Conservation (phyloP, 371 early-diverging fungal genomes). For the Nematocida sp. region DNA sequence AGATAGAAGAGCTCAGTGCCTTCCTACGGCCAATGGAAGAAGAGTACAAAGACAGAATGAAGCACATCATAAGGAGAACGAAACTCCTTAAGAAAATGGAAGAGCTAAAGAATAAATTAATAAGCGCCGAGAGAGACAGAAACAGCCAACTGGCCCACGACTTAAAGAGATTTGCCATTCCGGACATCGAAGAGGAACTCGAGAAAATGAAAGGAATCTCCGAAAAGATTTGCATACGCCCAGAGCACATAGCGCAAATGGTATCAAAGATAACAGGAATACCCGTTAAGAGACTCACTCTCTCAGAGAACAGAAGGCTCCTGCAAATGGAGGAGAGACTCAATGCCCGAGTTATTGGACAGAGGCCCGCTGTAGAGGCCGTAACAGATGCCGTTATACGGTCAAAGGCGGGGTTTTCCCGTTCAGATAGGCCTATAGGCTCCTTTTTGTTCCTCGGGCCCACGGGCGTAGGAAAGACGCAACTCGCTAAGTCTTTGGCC, state of each 20-base stretch:
- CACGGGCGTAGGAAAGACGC: conserved; percentile 83
- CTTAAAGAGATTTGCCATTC: conserved; percentile 74
- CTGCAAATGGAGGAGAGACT: conserved; percentile 74
- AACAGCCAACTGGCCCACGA: conserved; percentile 61
- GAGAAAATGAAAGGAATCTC: conserved; percentile 70
- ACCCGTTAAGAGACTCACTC: conserved; percentile 74
- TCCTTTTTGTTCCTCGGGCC: conserved; percentile 84
- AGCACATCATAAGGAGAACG: conserved; percentile 56
- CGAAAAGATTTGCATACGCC: conserved; percentile 73
- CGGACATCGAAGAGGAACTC: conserved; percentile 70
- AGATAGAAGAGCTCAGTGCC: conserved; percentile 54
- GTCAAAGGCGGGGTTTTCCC: conserved; percentile 75
- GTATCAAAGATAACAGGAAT: conserved; percentile 80
- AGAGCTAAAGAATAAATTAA: conserved; percentile 59
- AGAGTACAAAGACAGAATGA: conserved; percentile 58
- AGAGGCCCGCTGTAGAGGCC: conserved; percentile 74
- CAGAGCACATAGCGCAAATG: conserved; percentile 77
- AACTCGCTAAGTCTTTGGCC: conserved; percentile 79
- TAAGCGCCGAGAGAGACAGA: conserved; percentile 61
- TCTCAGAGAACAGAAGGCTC: conserved; percentile 76
- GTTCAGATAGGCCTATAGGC: conserved; percentile 75
- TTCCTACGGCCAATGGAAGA: conserved; percentile 61
- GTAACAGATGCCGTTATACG: conserved; percentile 75
- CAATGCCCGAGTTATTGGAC: conserved; percentile 74
- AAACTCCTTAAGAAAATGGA: conserved; percentile 64